Evolutionary conservation across 2,329 filamentous ascomycete species (phyloP).

Genomic region (Colletotrichum sp.): DNA sequence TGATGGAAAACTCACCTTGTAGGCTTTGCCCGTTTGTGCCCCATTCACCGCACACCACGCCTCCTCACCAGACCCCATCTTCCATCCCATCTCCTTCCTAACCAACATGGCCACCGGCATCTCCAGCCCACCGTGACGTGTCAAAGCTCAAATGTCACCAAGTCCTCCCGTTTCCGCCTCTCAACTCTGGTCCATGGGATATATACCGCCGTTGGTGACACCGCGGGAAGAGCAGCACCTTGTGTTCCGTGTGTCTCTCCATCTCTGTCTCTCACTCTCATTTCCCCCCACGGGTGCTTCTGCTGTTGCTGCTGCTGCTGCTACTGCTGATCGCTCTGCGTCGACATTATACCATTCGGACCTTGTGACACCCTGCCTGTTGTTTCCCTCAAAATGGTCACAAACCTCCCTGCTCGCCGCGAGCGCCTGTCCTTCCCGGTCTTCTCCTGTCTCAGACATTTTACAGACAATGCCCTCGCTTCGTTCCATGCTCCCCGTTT

Average conservation of each 20-base stretch:
- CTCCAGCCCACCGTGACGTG: background rate
- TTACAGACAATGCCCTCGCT: background rate
- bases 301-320: background rate
- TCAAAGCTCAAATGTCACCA: background rate
- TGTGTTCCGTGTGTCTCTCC: background rate
- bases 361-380: background rate
- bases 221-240: background rate
- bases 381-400: background rate
- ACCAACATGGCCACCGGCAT: background rate
- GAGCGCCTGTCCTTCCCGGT: constrained; percentile 19
- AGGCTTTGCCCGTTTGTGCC: constrained; percentile 3
- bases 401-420: background rate
- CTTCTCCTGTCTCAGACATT: constrained; percentile 32
- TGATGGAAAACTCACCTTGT: background rate
- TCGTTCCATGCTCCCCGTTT: background rate
- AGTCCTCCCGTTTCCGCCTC: background rate
- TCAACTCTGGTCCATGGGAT: background rate
- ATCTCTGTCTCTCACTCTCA: background rate
- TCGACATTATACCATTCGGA: background rate
- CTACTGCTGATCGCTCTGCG: background rate
- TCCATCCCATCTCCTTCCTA: background rate
- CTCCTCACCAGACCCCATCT: background rate
- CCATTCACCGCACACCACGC: background rate
- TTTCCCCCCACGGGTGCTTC: background rate
- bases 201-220: constrained; percentile 8